These are phyloP conservation scores for Exserohilum turcica DNA, from an alignment of 2,329 filamentous ascomycete genomes.

Conservation along the genomic window DNA sequence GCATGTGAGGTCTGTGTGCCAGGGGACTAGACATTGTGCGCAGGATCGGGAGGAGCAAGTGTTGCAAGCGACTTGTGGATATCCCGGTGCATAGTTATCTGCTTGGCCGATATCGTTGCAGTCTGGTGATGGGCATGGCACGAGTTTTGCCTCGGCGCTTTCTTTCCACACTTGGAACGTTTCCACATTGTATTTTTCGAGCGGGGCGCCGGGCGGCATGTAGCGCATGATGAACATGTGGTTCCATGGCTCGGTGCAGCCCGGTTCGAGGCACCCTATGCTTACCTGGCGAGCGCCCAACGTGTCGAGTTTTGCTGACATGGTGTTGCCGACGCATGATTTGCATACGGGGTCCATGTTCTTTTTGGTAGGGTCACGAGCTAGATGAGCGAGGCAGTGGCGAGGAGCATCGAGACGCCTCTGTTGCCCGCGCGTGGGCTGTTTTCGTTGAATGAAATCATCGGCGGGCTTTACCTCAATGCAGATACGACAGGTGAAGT, in stretches of 20 bases:
- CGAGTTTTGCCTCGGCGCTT: constrained; percentile 5
- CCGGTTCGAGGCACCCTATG: constrained; percentile 31
- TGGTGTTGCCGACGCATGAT: constrained; percentile 28
- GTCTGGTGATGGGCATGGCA: constrained; percentile 21
- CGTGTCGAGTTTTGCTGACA: constrained; percentile 30
- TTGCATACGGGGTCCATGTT: constrained; percentile 35
- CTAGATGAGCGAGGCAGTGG: constrained; percentile 30
- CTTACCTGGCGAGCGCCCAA: constrained; percentile 26
- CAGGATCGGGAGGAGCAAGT: constrained; percentile 28
- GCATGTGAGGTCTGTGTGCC: constrained; percentile 34
- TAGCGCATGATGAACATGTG: constrained; percentile 25
- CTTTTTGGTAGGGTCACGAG: constrained; percentile 23
- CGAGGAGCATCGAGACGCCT: constrained; percentile 17
- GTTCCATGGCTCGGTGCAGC: constrained; percentile 27
- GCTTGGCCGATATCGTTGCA: constrained; percentile 25
- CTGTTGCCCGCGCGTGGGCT: constrained; percentile 6
- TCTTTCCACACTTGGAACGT: constrained; percentile 31
- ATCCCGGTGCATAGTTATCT: constrained; percentile 25
- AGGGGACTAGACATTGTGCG: constrained; percentile 27
- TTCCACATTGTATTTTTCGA: constrained; percentile 35
- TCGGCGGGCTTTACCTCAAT: constrained; percentile 21
- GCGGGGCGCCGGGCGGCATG: constrained; percentile 17
- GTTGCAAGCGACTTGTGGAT: constrained; percentile 32
- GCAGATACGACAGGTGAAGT: constrained; percentile 35
- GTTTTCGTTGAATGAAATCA: constrained; percentile 27